Conservation (phyloP, 176 grass and related monocot genomes). For the Zoysia pacifica region DNA sequence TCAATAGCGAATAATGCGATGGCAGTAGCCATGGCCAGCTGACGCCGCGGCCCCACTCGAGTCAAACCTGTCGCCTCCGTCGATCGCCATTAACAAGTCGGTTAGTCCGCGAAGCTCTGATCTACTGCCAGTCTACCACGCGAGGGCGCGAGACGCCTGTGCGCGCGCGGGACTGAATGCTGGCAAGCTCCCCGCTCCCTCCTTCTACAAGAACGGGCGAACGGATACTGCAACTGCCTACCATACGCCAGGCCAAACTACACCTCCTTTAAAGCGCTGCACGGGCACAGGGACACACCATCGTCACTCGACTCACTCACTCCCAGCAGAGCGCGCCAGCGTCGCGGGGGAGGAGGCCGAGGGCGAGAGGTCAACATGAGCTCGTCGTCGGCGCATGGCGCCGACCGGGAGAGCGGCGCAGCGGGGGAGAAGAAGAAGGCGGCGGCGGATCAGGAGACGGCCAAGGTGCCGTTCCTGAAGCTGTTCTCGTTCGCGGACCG, state of each 20-base stretch:
- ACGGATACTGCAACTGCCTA: background rate
- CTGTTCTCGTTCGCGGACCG: slow-evolving; percentile 94
- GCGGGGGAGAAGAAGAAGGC: background rate
- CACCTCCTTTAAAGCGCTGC: slow-evolving; percentile 25
- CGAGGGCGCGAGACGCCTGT: too few species aligned
- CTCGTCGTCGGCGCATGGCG: slow-evolving; percentile 42
- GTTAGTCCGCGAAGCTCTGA: background rate
- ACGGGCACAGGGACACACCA: background rate
- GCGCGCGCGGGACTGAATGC: background rate
- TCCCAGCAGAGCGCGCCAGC: background rate
- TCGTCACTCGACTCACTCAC: background rate
- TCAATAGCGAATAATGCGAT: too few species aligned
- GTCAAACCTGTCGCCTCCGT: slow-evolving; percentile 15
- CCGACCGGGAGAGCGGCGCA: background rate
- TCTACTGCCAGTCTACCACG: background rate
- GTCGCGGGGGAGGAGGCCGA: background rate
- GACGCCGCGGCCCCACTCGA: background rate
- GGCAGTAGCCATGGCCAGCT: background rate
- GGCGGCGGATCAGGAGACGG: slow-evolving; percentile 3
- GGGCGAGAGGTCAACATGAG: slow-evolving; percentile 30
- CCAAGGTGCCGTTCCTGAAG: slow-evolving; percentile 92
- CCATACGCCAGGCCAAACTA: background rate
- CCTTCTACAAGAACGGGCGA: background rate
- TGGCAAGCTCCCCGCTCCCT: slow-evolving; percentile 1
- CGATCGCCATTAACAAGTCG: slow-evolving; percentile 17